These are phyloP conservation scores for Yamadazyma endophytica DNA, from an alignment of 805 yeast species.

Conservation along the genomic window DNA sequence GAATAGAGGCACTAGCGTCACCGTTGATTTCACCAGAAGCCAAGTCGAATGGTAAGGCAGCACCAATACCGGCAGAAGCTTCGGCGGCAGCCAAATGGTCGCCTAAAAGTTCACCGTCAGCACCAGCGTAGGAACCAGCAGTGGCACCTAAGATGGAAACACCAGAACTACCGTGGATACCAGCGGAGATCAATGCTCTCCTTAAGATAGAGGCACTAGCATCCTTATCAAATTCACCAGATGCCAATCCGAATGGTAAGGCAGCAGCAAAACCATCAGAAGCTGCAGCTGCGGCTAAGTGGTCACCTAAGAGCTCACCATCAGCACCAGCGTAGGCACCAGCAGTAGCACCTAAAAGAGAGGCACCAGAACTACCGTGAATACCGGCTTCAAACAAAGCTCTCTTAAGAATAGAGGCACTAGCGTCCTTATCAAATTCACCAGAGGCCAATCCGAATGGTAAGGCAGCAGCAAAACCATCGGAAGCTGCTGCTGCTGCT, in stretches of 20 bases:
- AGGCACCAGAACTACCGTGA: conserved; percentile 3
- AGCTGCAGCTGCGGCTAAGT: conserved; percentile 10
- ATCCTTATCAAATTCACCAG: conserved; percentile 5
- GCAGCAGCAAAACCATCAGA: conserved; percentile 4
- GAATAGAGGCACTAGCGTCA: conserved; percentile 6
- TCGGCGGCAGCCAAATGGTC: conserved; percentile 12
- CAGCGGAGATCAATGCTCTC: conserved; percentile 3
- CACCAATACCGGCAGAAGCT: conserved; percentile 7
- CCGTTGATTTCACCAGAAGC: conserved; percentile 5
- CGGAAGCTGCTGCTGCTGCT: conserved; percentile 10
- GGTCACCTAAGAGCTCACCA: conserved; percentile 11
- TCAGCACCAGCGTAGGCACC: conserved; percentile 8
- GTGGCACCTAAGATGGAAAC: conserved; percentile 6
- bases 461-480: conserved; percentile 4
- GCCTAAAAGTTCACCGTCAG: conserved; percentile 10
- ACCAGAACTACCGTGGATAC: conserved; percentile 2
- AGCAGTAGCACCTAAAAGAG: conserved; percentile 5
- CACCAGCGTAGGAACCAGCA: conserved; percentile 9
- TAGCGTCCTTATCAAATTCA: conserved; percentile 6
- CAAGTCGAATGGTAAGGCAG: conserved; percentile 2
- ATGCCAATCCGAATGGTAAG: conserved; percentile 2
- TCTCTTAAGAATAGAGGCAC: conserved; percentile 5
- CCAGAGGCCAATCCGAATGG: conserved; percentile 3
- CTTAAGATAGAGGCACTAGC: conserved; percentile 6
- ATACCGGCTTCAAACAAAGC: conserved; percentile 3